Conservation (phyloP, 176 grass and related monocot genomes). For the Paspalum notatum region DNA sequence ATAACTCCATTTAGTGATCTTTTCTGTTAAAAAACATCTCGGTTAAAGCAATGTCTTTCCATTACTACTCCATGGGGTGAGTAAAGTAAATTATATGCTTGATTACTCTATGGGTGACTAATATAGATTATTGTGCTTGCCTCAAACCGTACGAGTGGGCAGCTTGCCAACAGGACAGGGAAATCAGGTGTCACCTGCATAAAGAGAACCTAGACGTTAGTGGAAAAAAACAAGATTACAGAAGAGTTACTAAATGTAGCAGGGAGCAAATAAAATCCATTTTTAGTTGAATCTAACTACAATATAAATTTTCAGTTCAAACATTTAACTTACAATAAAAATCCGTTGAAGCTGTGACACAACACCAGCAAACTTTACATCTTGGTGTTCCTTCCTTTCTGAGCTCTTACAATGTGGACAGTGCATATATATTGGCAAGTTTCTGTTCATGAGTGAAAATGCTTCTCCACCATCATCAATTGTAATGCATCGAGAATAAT, state of each 20-base stretch:
- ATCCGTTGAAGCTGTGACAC: conserved; percentile 90
- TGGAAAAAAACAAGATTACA: conserved; percentile 28
- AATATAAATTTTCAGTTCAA: conserved; percentile 13
- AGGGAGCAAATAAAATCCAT: conserved; percentile 5
- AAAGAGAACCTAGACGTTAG: conserved; percentile 25
- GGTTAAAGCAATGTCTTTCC: background rate
- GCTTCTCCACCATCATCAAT: conserved; percentile 72
- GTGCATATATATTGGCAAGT: conserved; percentile 94
- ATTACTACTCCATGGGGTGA: conserved; percentile 25
- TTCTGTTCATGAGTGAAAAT: conserved; percentile 87
- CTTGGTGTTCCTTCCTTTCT: conserved; percentile 54
- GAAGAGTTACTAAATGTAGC: background rate
- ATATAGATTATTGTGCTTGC: conserved; percentile 43
- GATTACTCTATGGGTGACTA: background rate
- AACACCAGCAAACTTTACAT: conserved; percentile 65
- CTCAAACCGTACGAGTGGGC: conserved; percentile 84
- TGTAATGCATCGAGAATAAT: conserved; percentile 51
- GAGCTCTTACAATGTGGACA: conserved; percentile 84
- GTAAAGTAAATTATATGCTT: conserved; percentile 28
- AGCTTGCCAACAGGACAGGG: conserved; percentile 79
- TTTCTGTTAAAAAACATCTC: conserved; percentile 18
- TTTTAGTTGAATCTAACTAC: background rate
- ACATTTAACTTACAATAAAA: conserved; percentile 78
- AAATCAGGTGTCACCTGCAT: conserved; percentile 85
- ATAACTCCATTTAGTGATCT: conserved; percentile 6